Conservation (phyloP, 1,284 basidiomycete genomes). For the Trametes hirsuta region DNA sequence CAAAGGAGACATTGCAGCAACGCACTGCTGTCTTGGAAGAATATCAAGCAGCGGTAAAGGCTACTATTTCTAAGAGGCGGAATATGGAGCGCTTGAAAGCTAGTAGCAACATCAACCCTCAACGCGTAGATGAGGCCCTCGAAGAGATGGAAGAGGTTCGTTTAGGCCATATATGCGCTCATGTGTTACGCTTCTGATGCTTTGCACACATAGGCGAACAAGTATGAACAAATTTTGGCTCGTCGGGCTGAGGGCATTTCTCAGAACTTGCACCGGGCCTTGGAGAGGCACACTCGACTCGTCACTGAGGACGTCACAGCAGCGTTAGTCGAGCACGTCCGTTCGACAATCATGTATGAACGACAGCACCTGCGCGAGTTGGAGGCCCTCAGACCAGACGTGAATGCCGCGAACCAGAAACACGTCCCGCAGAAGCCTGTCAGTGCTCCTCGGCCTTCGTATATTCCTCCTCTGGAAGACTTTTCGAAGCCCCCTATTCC, state of each 20-base stretch:
- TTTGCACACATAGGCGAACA: slow-evolving; percentile 66
- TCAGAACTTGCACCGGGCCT: slow-evolving; percentile 83
- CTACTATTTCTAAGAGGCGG: slow-evolving; percentile 87
- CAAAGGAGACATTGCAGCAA: slow-evolving; percentile 89
- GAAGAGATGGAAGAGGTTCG: slow-evolving; percentile 91
- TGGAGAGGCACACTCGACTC: slow-evolving; percentile 80
- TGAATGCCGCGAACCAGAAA: slow-evolving; percentile 69
- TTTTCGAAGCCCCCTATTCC: slow-evolving; percentile 45
- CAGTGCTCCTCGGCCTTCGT: slow-evolving; percentile 57
- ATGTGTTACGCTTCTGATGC: slow-evolving; percentile 18
- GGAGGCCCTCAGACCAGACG: slow-evolving; percentile 80
- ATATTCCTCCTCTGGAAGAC: slow-evolving; percentile 69
- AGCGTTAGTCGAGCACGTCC: slow-evolving; percentile 87
- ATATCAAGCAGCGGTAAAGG: slow-evolving; percentile 88
- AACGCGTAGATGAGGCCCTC: slow-evolving; percentile 90
- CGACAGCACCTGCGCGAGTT: slow-evolving; percentile 85
- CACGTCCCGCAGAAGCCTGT: slow-evolving; percentile 47
- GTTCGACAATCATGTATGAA: slow-evolving; percentile 90
- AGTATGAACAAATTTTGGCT: slow-evolving; percentile 83
- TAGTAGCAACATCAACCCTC: slow-evolving; percentile 82
- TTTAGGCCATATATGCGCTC: background rate
- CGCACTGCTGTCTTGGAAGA: slow-evolving; percentile 90
- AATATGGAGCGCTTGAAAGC: slow-evolving; percentile 90
- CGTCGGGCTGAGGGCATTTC: slow-evolving; percentile 88
- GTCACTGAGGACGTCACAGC: slow-evolving; percentile 89